Evolutionary conservation across 2,329 filamentous ascomycete species (phyloP).

Genomic region (Hansfordia pulvinata): DNA sequence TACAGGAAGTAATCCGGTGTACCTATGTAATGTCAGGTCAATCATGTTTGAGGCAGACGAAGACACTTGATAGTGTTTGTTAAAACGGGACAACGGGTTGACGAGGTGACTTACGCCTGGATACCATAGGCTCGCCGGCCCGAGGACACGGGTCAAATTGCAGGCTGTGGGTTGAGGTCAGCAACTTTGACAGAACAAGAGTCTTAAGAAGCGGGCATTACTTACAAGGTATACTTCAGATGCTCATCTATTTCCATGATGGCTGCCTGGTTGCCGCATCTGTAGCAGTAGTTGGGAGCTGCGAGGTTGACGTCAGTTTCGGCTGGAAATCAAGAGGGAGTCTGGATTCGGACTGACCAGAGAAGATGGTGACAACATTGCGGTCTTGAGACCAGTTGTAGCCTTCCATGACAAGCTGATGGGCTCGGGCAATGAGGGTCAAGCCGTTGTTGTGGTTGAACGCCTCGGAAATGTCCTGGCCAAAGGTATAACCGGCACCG

Average conservation of each 20-base stretch:
- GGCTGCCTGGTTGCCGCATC: conserved; percentile 97
- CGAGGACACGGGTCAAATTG: conserved; percentile 98
- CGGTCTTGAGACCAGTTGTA: conserved; percentile 99
- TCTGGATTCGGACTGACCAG: conserved; percentile 55
- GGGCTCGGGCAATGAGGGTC: conserved; percentile 87
- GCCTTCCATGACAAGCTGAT: conserved; percentile 98
- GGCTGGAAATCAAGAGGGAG: too few species aligned
- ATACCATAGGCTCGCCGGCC: conserved; percentile 97
- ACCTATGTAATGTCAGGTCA: conserved; percentile 24
- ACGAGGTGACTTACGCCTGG: conserved; percentile 69
- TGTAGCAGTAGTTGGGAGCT: conserved; percentile 94
- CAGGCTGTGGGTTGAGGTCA: conserved; percentile 45
- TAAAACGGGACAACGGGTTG: too few species aligned
- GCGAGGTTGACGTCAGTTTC: too few species aligned
- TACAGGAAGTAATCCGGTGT: conserved; percentile 99
- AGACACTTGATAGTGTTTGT: conserved; percentile 1
- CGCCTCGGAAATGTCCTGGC: conserved; percentile 93
- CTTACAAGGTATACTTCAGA: conserved; percentile 98
- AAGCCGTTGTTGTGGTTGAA: conserved; percentile 99
- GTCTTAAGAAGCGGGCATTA: conserved; percentile 16
- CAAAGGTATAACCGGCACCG: conserved; percentile 90
- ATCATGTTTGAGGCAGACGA: too few species aligned
- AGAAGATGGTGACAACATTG: conserved; percentile 98
- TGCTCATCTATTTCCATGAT: conserved; percentile 99
- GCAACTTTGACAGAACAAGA: too few species aligned